Base-by-base conservation (phyloP, 148 eudicot species). In the Limonium bicolor region DNA sequence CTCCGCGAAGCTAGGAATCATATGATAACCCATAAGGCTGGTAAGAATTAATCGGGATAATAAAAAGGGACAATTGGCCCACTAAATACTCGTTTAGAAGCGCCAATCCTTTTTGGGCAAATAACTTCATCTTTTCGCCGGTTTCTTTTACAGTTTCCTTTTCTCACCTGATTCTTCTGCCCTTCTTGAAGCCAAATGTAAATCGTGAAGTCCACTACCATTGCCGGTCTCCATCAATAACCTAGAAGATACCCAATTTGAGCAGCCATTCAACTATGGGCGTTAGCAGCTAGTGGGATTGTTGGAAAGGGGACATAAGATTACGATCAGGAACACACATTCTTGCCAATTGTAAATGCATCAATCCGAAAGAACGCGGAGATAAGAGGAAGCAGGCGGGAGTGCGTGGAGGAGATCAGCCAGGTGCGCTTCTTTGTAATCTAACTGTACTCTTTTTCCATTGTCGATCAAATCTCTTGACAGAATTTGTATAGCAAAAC, bases 141-240 rank as follows among this genome's bases (percentile, higher is more conserved):
- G n/a, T n/a, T n/a, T n/a, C n/a, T n/a, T n/a, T n/a, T n/a, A n/a
- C n/a, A n/a, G n/a, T n/a, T n/a, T n/a, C n/a, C n/a, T n/a, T 61
- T n/a, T n/a, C n/a, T n/a, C n/a, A 77, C 85, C 85, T 32, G 85
- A 79, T 69, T 72, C 80, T 53, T 73, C 71, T 0, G 85, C 85
- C 41, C 85, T 46, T 12, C 85, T 72, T 15, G 76, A 72, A 31
- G 69, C 85, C 47, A 73, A 72, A 73, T 77, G 60, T 44, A 59
- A 55, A 32, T 79, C 94, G 19, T 79, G 73, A 24, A 61, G 23
- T 41, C 60, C 80, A 48, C 62, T 69, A 43, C 60, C 47, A 17
- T 36, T 34, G 28, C 40, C 44, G 40, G 62, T 66, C 69, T 69
- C 94, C 94, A 83, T 79, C 63, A 46, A 46, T 43, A 27, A 51